Evolutionary conservation across 768 basidiomycete species (phyloP), one percentile per base, ranked within the genome.

Genomic region (Clitopilus passeckerianus): DNA sequence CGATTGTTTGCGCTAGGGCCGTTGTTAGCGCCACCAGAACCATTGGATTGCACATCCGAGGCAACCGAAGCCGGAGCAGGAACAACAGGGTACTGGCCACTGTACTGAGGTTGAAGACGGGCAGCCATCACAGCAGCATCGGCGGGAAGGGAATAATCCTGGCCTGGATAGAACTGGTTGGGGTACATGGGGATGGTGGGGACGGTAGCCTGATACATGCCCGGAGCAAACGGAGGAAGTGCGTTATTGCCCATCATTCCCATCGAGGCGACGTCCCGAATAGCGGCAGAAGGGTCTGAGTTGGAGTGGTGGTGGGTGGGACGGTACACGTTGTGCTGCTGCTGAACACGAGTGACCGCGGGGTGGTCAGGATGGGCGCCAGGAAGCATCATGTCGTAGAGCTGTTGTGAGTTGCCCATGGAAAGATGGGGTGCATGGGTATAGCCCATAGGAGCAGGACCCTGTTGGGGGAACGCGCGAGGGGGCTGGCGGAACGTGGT

Each of bases 1-100:
- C 93, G 82, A 69, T 95, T 95, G 75, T 95, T 95, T 9, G 92
- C 90, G 62, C 91, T 93, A 52, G 79, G 79, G 27, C 79, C 75
- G 59, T 66, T 77, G 14, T 71, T 16, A 34, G 33, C 73, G 64
- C 68, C 77, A 18, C 76, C 74, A 0, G 80, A 78, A 61, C 79
- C 81, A 15, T 78, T 70, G 41, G 80, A 69, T 57, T 70, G 71
- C 8, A 68, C 68, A 27, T 76, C 74, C 18, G 56, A 16, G 52
- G 72, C 64, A 30, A 63, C 67, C 56, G 71, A 64, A 33, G 63
- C 58, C 56, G 71, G 74, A 16, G 73, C 72, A 23, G 69, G 68
- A 37, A 65, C 71, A 59, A 72, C 70, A 6, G 68, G 72, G 60
- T 86, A 86, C 27, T 78, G 75, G 12, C 81, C 74, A 5, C 78